Evolutionary conservation across 2,329 filamentous ascomycete genomes (phyloP).

Genomic region (Eurotiales sp.): DNA sequence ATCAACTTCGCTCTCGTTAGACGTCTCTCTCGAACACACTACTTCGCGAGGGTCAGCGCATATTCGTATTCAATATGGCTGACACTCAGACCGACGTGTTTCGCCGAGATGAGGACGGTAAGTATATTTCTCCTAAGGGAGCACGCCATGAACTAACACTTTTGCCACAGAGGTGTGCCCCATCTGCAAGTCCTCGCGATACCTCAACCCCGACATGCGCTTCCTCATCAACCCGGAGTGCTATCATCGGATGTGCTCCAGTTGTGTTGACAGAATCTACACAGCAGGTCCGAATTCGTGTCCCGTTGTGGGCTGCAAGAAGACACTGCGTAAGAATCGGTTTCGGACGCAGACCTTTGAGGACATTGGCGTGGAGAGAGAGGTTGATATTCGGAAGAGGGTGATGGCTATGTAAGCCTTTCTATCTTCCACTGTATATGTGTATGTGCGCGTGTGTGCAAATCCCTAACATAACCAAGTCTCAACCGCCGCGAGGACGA

Average conservation of each 20-base stretch:
- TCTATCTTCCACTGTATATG: background rate
- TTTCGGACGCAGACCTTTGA: slow-evolving; percentile 89
- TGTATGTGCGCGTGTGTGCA: no score
- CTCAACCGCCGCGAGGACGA: slow-evolving; percentile 90
- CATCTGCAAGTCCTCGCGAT: slow-evolving; percentile 93
- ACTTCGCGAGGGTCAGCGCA: background rate
- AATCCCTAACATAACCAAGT: slow-evolving; percentile 43
- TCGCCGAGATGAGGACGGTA: slow-evolving; percentile 43
- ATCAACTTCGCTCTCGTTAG: background rate
- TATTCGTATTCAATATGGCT: slow-evolving; percentile 25
- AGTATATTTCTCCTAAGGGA: slow-evolving; percentile 7
- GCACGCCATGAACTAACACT: background rate
- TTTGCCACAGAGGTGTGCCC: slow-evolving; percentile 71
- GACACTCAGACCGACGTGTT: slow-evolving; percentile 28
- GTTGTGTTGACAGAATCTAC: slow-evolving; percentile 93
- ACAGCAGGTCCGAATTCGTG: slow-evolving; percentile 86
- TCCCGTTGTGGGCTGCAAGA: slow-evolving; percentile 81
- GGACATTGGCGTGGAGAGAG: slow-evolving; percentile 81
- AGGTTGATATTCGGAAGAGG: slow-evolving; percentile 83
- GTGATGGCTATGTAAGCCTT: slow-evolving; percentile 58
- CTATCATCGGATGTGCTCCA: slow-evolving; percentile 98
- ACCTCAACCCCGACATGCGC: slow-evolving; percentile 88
- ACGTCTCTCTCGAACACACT: background rate
- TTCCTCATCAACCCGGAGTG: slow-evolving; percentile 98
- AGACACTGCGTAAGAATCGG: slow-evolving; percentile 76